Base-by-base conservation (phyloP, 371 early-diverging fungal genomes). In the Phascolomyces articulosus region DNA sequence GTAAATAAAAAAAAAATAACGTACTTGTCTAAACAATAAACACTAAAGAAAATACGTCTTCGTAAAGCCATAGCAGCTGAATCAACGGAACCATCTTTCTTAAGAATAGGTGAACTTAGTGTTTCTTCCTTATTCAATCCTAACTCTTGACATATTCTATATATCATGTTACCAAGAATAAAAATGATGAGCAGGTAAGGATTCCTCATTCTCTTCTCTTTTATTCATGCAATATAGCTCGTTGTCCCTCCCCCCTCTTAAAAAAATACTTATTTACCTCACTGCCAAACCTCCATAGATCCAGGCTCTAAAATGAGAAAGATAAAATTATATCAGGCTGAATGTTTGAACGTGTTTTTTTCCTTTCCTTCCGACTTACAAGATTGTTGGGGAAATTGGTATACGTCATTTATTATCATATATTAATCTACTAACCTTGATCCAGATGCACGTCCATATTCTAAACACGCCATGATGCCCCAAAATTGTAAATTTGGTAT, bases 251-350 rank as follows among this genome's bases (percentile, higher is more conserved):
- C n/a, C n/a, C n/a, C n/a, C n/a, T 31, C 40, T 29, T n/a, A n/a
- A n/a, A n/a, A n/a, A n/a, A n/a, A 55, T 51, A 4, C 1, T 16
- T 9, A 8, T 16, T 58, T 66, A 68, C 72, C 72, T 64, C 15
- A 87, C 78, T 9, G 90, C 87, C 69, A 88, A 78, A 23, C 88
- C 87, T 10, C 80, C 82, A 74, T 85, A 90, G 67, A 85, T 82
- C 87, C 87, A 90, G 9, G 88, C 81, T 41, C 85, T 75, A 65
- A 40, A 40, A 20, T 60, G 11, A 18, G 29, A 15, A 29, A 18
- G 3, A 40, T 26, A 15, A 51, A 56, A 55, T 48, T n/a, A n/a
- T n/a, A n/a, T n/a, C n/a, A n/a, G n/a, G n/a, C n/a, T n/a, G n/a
- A n/a, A n/a, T n/a, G n/a, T n/a, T n/a, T n/a, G n/a, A n/a, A 10